A percentile compares a stretch with the other conserved stretches of the same genome.
These are phyloP conservation scores for Aspergillus vadensis DNA, from an alignment of 2,329 filamentous ascomycete genomes.

Conservation along the genomic window DNA sequence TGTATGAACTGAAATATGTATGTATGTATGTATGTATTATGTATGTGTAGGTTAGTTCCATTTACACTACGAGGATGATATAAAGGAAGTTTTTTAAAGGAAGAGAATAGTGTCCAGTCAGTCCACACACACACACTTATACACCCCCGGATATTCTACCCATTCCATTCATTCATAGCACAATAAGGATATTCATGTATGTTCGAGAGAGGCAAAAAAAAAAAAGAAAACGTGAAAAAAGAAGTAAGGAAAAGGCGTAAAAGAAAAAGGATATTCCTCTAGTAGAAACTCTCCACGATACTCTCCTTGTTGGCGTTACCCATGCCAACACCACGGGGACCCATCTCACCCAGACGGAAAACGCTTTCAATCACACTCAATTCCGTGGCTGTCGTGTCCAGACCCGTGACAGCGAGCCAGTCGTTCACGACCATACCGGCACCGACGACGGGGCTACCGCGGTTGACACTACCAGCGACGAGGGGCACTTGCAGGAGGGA, in stretches of 20 bases:
- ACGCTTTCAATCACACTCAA: slow-evolving; percentile 95
- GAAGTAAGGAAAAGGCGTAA: slow-evolving; percentile 7
- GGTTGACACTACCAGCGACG: slow-evolving; percentile 90
- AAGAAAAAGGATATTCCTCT: slow-evolving; percentile 34
- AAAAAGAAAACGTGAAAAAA: slow-evolving; percentile 14
- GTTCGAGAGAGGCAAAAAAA: neutral
- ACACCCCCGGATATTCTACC: neutral
- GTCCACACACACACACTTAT: neutral
- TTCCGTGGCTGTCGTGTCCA: slow-evolving; percentile 97
- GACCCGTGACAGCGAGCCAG: slow-evolving; percentile 91
- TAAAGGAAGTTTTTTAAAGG: neutral
- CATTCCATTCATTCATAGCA: slow-evolving; percentile 1
- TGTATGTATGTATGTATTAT: too few relatives aligned
- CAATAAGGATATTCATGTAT: slow-evolving; percentile 3
- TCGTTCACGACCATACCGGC: slow-evolving; percentile 97
- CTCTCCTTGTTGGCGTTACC: slow-evolving; percentile 77
- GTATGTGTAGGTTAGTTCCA: too few relatives aligned
- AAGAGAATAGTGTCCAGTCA: neutral
- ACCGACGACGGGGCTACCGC: slow-evolving; percentile 91
- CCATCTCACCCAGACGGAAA: slow-evolving; percentile 88
- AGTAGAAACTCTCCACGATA: slow-evolving; percentile 99
- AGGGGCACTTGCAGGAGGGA: slow-evolving; percentile 92
- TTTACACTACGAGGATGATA: too few relatives aligned
- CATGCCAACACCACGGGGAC: slow-evolving; percentile 61
- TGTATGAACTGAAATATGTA: too few relatives aligned